Conservation (phyloP, 441 rosid genomes). For the Erodium texanum region DNA sequence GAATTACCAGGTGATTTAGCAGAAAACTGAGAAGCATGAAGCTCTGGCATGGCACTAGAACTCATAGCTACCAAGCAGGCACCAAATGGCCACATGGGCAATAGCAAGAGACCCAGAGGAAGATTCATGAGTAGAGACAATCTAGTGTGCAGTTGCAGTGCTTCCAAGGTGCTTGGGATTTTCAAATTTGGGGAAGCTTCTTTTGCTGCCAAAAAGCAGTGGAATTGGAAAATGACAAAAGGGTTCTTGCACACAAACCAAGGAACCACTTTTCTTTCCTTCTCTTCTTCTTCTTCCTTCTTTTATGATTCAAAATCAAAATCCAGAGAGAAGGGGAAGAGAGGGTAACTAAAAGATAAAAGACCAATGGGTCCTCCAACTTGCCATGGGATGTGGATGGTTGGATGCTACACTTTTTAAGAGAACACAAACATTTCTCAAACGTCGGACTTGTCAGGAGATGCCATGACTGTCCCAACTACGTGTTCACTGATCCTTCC, state of each 20-base stretch:
- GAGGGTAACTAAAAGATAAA: constrained; percentile 9
- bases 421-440: too few relatives aligned
- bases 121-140: constrained; percentile 29
- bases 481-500: too few relatives aligned
- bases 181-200: not conserved
- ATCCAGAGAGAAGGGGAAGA: not conserved
- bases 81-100: constrained; percentile 43
- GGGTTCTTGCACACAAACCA: constrained; percentile 17
- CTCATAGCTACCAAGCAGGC: too few relatives aligned
- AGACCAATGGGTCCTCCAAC: constrained; percentile 12
- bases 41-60: constrained; percentile 31
- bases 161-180: not conserved
- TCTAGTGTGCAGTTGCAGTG: too few relatives aligned
- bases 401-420: too few relatives aligned
- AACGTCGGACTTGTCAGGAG: too few relatives aligned
- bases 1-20: constrained; percentile 59
- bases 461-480: too few relatives aligned
- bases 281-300: constrained; percentile 4
- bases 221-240: too few relatives aligned
- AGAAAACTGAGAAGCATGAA: constrained; percentile 36
- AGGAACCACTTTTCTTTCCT: constrained; percentile 18
- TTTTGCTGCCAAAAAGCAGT: too few relatives aligned
- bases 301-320: not conserved
- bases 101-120: constrained; percentile 21
- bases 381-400: not conserved